Conservation (phyloP, 768 basidiomycete genomes). For the Harrya chromipes region DNA sequence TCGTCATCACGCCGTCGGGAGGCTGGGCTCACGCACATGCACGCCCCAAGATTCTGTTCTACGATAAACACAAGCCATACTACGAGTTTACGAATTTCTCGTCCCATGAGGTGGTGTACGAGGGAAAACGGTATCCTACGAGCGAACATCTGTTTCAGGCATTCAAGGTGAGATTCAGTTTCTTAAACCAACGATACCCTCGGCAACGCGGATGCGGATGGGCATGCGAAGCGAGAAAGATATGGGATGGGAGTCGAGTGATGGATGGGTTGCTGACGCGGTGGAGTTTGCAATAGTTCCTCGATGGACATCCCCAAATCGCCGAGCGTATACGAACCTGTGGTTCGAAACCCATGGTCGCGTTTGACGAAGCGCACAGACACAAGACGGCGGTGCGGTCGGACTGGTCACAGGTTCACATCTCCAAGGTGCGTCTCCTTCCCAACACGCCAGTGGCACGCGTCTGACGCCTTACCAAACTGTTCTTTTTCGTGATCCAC, state of each 20-base stretch:
- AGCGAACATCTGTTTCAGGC: conserved; percentile 79
- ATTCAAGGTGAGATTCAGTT: conserved; percentile 49
- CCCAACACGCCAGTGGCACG: neutral
- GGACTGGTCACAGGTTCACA: conserved; percentile 68
- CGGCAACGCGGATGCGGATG: no score
- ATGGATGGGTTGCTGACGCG: conserved; percentile 1
- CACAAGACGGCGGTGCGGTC: conserved; percentile 57
- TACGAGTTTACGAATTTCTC: conserved; percentile 78
- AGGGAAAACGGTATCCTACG: conserved; percentile 64
- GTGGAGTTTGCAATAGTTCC: conserved; percentile 42
- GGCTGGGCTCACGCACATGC: conserved; percentile 25
- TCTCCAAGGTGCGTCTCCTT: conserved; percentile 48
- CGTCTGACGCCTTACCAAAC: neutral
- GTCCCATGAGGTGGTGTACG: conserved; percentile 59
- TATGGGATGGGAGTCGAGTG: neutral
- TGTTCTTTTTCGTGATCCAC: no score
- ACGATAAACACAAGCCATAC: conserved; percentile 60
- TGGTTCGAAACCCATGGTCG: conserved; percentile 56
- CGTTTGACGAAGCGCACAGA: conserved; percentile 66
- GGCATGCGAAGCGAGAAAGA: no score
- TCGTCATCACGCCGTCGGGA: conserved; percentile 22
- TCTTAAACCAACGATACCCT: neutral
- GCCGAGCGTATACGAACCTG: conserved; percentile 70
- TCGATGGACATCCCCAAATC: conserved; percentile 54
- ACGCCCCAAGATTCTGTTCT: conserved; percentile 48